Conservation (phyloP, 768 basidiomycete genomes). For the Psilocybe cyanescens region DNA sequence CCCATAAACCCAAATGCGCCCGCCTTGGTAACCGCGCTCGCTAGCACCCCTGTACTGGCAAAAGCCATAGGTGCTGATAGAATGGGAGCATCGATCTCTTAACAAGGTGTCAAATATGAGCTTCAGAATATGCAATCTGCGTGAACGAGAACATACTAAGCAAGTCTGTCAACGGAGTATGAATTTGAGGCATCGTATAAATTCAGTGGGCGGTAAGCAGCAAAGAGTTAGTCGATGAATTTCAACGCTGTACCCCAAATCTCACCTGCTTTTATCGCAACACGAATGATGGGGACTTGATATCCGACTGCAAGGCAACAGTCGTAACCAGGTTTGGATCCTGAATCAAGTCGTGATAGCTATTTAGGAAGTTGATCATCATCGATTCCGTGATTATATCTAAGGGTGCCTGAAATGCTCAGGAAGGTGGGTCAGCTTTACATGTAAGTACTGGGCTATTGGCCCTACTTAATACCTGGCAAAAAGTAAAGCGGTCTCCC, state of each 20-base stretch:
- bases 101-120: not conserved
- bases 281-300: not conserved
- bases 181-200: not conserved
- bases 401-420: not conserved
- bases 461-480: too few species aligned
- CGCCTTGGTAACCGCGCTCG: constrained; percentile 48
- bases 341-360: not conserved
- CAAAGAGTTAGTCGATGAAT: not conserved
- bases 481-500: too few species aligned
- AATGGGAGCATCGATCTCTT: constrained; percentile 54
- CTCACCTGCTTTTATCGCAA: not conserved
- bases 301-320: not conserved
- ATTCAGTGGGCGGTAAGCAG: not conserved
- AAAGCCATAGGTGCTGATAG: constrained; percentile 63
- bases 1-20: constrained; percentile 55
- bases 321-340: not conserved
- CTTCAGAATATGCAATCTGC: not conserved
- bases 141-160: not conserved
- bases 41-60: constrained; percentile 35
- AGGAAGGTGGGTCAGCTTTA: too few species aligned
- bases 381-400: not conserved
- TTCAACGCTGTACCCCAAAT: not conserved
- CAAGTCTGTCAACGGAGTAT: not conserved
- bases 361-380: too few species aligned
- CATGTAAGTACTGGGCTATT: too few species aligned